Conservation (phyloP, 1,284 basidiomycete species). For the Flammula alnicola region DNA sequence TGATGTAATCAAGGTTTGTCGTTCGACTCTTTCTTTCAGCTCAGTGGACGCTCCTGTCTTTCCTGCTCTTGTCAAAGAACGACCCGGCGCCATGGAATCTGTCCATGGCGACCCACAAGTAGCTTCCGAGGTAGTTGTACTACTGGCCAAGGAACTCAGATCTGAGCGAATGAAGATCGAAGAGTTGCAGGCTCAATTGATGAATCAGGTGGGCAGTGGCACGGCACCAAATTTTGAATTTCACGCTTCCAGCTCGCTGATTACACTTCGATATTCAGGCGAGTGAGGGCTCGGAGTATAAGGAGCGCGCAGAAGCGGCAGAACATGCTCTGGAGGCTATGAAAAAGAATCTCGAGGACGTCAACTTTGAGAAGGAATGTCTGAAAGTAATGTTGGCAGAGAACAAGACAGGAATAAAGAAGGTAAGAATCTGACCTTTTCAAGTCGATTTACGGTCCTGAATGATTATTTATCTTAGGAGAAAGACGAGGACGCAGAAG, state of each 20-base stretch:
- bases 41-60: not conserved
- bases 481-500: no score
- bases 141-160: slow-evolving; percentile 20
- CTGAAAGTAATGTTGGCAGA: slow-evolving; percentile 9
- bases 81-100: slow-evolving; percentile 10
- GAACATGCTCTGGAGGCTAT: slow-evolving; percentile 9
- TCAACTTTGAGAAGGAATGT: slow-evolving; percentile 2
- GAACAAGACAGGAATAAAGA: slow-evolving; percentile 5
- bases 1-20: not conserved
- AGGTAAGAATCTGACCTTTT: no score
- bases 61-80: no score
- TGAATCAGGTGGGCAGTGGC: no score
- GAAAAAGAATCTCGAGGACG: slow-evolving; percentile 5
- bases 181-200: slow-evolving; percentile 7
- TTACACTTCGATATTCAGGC: no score
- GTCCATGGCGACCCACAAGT: no score
- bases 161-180: slow-evolving; percentile 9
- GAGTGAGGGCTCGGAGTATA: not conserved
- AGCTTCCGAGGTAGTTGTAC: no score
- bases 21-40: no score
- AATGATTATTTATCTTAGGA: no score
- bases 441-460: no score
- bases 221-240: no score
- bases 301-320: slow-evolving; percentile 15
- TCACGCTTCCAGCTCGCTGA: no score